Evolutionary conservation across 2,329 filamentous ascomycete species (phyloP).

Genomic region (Botrytis deweyae): DNA sequence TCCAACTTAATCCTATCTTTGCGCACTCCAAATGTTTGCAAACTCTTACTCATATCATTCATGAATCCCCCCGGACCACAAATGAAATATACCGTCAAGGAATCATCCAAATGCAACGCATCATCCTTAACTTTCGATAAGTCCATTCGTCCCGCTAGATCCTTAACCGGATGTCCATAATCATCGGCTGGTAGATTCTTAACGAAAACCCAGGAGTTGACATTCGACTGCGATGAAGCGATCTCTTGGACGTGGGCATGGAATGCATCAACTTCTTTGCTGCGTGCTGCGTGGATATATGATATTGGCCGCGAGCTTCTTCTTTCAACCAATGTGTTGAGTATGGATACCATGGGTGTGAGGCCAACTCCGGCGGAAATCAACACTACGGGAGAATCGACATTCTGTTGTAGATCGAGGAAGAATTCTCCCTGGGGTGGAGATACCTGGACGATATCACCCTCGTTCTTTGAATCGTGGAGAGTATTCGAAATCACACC

Average conservation of each 20-base stretch:
- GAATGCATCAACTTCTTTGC: constrained; percentile 55
- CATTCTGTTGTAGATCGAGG: constrained; percentile 48
- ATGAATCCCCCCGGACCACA: constrained; percentile 19
- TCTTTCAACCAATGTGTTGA: constrained; percentile 51
- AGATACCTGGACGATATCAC: constrained; percentile 55
- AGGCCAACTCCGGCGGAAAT: constrained; percentile 68
- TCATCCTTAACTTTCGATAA: constrained; percentile 2
- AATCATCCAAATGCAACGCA: background rate
- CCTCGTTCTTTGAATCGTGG: constrained; percentile 47
- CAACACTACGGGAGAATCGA: constrained; percentile 57
- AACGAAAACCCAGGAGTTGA: constrained; percentile 5
- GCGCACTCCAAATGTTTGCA: background rate
- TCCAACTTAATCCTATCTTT: constrained; percentile 10
- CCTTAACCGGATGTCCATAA: background rate
- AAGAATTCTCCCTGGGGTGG: constrained; percentile 62
- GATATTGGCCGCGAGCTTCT: constrained; percentile 50
- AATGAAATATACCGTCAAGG: constrained; percentile 4
- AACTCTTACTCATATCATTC: background rate
- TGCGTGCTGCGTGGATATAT: constrained; percentile 62
- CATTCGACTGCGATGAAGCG: background rate
- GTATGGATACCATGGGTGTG: constrained; percentile 64
- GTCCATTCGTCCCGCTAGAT: constrained; percentile 1
- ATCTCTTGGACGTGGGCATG: constrained; percentile 45
- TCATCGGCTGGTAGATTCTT: background rate
- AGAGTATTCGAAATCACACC: constrained; percentile 45